Evolutionary conservation across 352 stramenopile species (phyloP), one percentile per base, ranked within the genome.

Genomic region (Thalassiosira ordinaria): DNA sequence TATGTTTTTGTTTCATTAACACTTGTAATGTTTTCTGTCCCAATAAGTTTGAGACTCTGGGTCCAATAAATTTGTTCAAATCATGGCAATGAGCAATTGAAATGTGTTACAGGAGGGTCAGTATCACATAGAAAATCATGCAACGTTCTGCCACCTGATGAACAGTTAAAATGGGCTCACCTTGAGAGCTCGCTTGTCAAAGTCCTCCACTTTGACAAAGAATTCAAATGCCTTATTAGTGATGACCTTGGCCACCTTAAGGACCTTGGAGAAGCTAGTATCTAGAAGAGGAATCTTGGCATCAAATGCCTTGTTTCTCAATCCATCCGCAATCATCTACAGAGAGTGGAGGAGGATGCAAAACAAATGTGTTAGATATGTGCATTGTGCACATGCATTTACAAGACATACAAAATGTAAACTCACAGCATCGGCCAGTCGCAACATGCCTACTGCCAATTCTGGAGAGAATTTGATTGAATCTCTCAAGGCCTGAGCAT

Each of bases 141-240:
- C n/a, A n/a, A n/a, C n/a, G n/a, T n/a, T n/a, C n/a, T n/a, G n/a
- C n/a, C n/a, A n/a, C n/a, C n/a, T n/a, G n/a, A n/a, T n/a, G n/a
- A n/a, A n/a, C n/a, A n/a, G n/a, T n/a, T n/a, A n/a, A n/a, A n/a
- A n/a, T n/a, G n/a, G n/a, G n/a, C n/a, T n/a, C n/a, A n/a, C n/a
- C n/a, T 83, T 83, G n/a, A 63, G 2, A 0, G n/a, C 51, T 35
- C 75, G 75, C 18, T 71, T 33, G 14, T 60, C 60, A 44, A 80
- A 61, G 27, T 27, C 13, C 20, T 61, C 16, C 3, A 49, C 72
- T 27, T 44, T 78, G 20, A 81, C 62, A 67, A 84, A 84, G 37
- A 78, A 78, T 31, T 84, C 47, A 44, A 78, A 81, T 14, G 81
- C 46, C 8, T 55, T 63, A 4, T 64, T 35, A 22, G 41, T 80